phyloP scores from a whole-genome alignment of 2,329 filamentous ascomycete genomes.

The Exophiala dermatitidis region DNA sequence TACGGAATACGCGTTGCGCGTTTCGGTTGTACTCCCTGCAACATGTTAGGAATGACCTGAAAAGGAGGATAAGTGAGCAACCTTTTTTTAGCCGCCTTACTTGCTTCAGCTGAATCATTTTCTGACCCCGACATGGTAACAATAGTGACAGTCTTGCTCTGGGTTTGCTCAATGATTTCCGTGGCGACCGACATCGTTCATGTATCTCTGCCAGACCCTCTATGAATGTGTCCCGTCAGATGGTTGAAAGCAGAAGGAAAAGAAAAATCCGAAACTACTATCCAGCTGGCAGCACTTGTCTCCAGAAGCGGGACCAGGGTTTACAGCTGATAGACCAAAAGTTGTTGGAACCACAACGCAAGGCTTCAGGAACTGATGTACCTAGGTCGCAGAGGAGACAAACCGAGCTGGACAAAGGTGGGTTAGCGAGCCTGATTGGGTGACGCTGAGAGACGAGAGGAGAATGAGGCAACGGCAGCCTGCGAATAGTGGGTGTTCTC shows the following conservation, averaged over 20 bases:
- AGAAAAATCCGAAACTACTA: constrained; percentile 16
- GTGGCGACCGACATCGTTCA: constrained; percentile 28
- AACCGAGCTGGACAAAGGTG: constrained; percentile 6
- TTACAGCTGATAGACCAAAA: constrained; percentile 12
- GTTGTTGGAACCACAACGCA: background rate
- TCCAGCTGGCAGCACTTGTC: constrained; percentile 3
- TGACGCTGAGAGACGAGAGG: constrained; percentile 4
- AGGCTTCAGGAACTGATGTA: constrained; percentile 9
- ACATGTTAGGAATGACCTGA: constrained; percentile 8
- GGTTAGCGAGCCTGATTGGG: constrained; percentile 18
- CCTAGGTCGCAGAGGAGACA: constrained; percentile 15
- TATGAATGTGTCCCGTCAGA: constrained; percentile 7
- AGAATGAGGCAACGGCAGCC: constrained; percentile 20
- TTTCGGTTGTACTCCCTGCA: constrained; percentile 36
- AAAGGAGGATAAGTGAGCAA: constrained; percentile 1
- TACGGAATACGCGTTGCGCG: constrained; percentile 42
- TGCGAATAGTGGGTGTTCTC: constrained; percentile 15
- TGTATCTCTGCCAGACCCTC: constrained; percentile 16
- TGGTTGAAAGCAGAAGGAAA: background rate
- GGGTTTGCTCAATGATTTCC: constrained; percentile 18
- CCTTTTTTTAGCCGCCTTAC: constrained; percentile 30
- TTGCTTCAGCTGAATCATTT: constrained; percentile 27
- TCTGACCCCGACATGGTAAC: constrained; percentile 29
- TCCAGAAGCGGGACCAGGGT: constrained; percentile 9
- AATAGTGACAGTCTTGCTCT: constrained; percentile 13